A percentile compares a stretch with the other conserved stretches of the same genome.
phyloP scores from a whole-genome alignment of 768 basidiomycete species.

The Mycena belliarum region DNA sequence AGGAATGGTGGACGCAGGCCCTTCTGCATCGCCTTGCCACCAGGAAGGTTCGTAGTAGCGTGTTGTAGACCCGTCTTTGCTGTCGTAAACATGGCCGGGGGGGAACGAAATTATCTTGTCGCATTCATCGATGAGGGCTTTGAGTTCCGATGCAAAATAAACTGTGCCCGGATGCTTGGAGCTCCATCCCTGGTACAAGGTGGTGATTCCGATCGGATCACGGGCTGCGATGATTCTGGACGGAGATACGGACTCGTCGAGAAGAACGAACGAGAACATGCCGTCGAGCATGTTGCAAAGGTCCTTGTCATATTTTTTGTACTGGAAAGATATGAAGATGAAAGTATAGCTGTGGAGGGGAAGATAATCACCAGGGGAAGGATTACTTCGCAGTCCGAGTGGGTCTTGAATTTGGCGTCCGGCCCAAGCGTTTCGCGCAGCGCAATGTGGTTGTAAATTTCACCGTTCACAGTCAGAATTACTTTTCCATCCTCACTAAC shows the following conservation, averaged over 20 bases:
- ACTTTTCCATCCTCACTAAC: conserved; percentile 81
- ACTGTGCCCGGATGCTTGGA: conserved; percentile 78
- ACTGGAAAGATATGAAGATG: conserved; percentile 48
- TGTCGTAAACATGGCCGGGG: conserved; percentile 96
- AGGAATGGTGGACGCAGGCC: conserved; percentile 54
- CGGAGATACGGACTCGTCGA: conserved; percentile 91
- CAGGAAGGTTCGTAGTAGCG: conserved; percentile 89
- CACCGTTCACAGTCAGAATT: conserved; percentile 93
- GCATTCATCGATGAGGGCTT: conserved; percentile 87
- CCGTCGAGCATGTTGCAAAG: conserved; percentile 87
- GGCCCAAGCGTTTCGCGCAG: conserved; percentile 69
- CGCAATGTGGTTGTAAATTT: conserved; percentile 95
- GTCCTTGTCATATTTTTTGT: conserved; percentile 75
- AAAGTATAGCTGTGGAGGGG: not conserved
- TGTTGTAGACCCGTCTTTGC: conserved; percentile 69
- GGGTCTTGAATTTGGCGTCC: conserved; percentile 86
- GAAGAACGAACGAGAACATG: conserved; percentile 97
- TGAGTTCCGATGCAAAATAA: conserved; percentile 96
- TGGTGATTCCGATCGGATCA: conserved; percentile 97
- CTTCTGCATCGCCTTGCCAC: conserved; percentile 84
- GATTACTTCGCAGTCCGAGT: conserved; percentile 98
- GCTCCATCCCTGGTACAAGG: conserved; percentile 96
- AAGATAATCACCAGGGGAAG: conserved; percentile 74
- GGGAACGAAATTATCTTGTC: conserved; percentile 95
- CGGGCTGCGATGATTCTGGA: conserved; percentile 92